These are phyloP conservation scores for Hymenoscyphus fraxineus DNA, from an alignment of 2,329 filamentous ascomycete species.

Conservation along the genomic window DNA sequence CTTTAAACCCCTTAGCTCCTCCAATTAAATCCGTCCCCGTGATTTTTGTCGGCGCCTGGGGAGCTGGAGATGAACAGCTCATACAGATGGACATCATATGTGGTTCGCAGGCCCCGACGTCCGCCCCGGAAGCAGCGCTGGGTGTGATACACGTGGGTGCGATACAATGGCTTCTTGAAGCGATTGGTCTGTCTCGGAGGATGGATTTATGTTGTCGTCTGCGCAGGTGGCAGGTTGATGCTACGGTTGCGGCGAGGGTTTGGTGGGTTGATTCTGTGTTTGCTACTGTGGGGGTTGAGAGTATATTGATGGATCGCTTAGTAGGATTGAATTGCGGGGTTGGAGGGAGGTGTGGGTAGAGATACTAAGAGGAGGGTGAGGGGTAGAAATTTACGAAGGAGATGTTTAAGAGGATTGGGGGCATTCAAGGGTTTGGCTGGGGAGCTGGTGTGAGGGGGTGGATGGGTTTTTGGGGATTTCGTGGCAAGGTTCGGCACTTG, in stretches of 20 bases:
- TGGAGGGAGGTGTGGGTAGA: background rate
- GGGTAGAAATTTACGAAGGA: background rate
- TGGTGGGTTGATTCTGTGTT: slow-evolving; percentile 2
- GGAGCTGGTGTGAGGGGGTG: too few species aligned
- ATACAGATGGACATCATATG: slow-evolving; percentile 18
- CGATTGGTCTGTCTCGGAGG: slow-evolving; percentile 1
- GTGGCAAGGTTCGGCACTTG: too few species aligned
- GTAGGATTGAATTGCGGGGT: slow-evolving; percentile 5
- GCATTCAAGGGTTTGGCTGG: background rate
- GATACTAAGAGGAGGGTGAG: background rate
- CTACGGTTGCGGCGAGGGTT: background rate
- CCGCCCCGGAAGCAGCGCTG: slow-evolving; percentile 3
- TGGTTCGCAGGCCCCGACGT: slow-evolving; percentile 14
- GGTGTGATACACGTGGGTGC: slow-evolving; percentile 12
- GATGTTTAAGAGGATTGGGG: slow-evolving; percentile 2
- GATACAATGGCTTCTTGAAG: slow-evolving; percentile 6
- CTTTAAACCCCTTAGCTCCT: background rate
- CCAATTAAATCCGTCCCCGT: background rate
- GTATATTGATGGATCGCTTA: slow-evolving; percentile 2
- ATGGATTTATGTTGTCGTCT: slow-evolving; percentile 7
- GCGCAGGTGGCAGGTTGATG: background rate
- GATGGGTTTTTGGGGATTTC: too few species aligned
- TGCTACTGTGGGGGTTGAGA: background rate
- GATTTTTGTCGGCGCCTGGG: slow-evolving; percentile 13
- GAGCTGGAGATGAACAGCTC: slow-evolving; percentile 13